Percentiles rank a stretch among this genome's conserved stretches.
phyloP scores from a whole-genome alignment of 2,329 filamentous ascomycete genomes.

The Nigrograna mackinnonii region DNA sequence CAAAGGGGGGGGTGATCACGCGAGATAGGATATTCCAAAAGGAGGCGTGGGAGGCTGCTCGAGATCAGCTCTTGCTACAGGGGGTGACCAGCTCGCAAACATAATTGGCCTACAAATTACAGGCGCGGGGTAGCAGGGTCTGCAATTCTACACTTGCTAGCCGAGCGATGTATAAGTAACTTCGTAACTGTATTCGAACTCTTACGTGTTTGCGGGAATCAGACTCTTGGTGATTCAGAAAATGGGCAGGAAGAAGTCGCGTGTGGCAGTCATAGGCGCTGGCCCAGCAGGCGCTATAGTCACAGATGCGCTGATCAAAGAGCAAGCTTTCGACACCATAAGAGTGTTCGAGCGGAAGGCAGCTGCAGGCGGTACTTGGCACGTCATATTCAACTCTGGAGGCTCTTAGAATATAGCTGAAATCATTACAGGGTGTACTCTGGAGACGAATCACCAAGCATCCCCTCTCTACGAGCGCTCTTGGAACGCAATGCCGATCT shows the following conservation, averaged over 20 bases:
- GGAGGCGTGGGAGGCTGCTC: too few relatives aligned
- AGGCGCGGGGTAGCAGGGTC: too few relatives aligned
- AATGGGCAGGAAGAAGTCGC: neutral
- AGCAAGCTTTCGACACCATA: slow-evolving; percentile 33
- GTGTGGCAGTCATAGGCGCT: slow-evolving; percentile 27
- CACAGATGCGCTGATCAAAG: slow-evolving; percentile 30
- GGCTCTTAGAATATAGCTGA: neutral
- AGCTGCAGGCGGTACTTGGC: slow-evolving; percentile 36
- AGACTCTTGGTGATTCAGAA: too few relatives aligned
- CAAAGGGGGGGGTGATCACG: too few relatives aligned
- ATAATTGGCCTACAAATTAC: too few relatives aligned
- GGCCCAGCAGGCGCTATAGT: slow-evolving; percentile 34
- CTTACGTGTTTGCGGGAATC: too few relatives aligned
- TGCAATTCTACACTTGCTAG: too few relatives aligned
- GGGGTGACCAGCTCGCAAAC: too few relatives aligned
- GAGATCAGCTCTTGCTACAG: too few relatives aligned
- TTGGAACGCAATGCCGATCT: slow-evolving; percentile 31
- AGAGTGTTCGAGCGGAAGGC: slow-evolving; percentile 36
- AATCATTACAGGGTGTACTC: neutral
- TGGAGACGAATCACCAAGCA: neutral
- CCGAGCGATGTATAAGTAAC: too few relatives aligned
- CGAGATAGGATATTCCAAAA: too few relatives aligned
- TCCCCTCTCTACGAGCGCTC: slow-evolving; percentile 1
- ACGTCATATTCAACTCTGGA: slow-evolving; percentile 2
- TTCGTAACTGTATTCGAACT: too few relatives aligned